Base-by-base conservation (phyloP, 345 rosid genomes). In the Pistacia integerrima region DNA sequence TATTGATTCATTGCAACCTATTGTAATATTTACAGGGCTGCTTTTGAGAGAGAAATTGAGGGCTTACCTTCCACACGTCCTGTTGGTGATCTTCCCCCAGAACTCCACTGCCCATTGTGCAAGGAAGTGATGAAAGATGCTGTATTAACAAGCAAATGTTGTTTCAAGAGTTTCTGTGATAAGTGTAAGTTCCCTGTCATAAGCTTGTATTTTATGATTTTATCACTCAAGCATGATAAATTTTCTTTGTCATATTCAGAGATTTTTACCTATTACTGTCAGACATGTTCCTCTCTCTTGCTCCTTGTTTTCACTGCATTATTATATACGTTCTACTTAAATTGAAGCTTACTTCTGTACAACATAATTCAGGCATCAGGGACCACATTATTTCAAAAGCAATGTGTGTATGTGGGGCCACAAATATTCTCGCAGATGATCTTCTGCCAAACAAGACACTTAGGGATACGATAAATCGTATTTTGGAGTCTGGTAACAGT, bases 71-170 rank as follows among this genome's bases (percentile, higher is more conserved):
- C 99, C 48, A 89, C 94, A 11, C 94, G 98, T 38, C 81, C 91
- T 76, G 89, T 92, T 75, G 97, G 99, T 67, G 99, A 97, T 78
- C 93, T 97, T 82, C 98, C 99, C 2, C 97, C 97, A 46, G 99
- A 97, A 82, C 89, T 97, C 73, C 94, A 89, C 74, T 97, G 99
- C 69, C 98, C 98, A 7, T 78, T 97, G 80, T 97, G 99, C 90
- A 97, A 87, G 82, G 90, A 89, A 83, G 97, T 96, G 44, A 92
- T 96, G 97, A 90, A 86, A 83, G 92, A 94, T 85, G 99, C 98
- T 74, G 97, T 91, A 1, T 84, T 96, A 78, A 94, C 97, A 6
- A 96, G 98, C 94, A 93, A 89, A 83, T 94, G 98, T 70, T 96
- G 98, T 85, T 94, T 86, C 78, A 84, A 75, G 54, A 94, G 99